phyloP scores from a whole-genome alignment of 345 rosid species.

The Ceriops zippeliana region DNA sequence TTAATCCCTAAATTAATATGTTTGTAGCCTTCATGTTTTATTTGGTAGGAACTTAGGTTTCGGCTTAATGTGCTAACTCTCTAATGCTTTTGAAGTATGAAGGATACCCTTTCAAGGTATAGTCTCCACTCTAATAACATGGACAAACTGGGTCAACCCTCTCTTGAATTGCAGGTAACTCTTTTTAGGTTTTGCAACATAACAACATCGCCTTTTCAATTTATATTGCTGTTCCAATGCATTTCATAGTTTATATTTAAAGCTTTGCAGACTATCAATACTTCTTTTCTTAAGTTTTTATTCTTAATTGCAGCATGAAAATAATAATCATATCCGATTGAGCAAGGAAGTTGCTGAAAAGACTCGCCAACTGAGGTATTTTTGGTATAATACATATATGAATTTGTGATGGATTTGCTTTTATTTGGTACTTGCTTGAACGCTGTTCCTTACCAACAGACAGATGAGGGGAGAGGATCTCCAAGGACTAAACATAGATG shows the following conservation, averaged over 20 bases:
- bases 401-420: not conserved
- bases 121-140: conserved; percentile 43
- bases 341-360: conserved; percentile 54
- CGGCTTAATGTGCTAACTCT: not conserved
- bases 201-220: not conserved
- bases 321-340: conserved; percentile 35
- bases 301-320: conserved; percentile 40
- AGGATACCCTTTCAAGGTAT: conserved; percentile 46
- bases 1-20: too few relatives aligned
- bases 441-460: not conserved
- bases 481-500: conserved; percentile 20
- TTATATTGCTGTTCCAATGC: not conserved
- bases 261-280: too few relatives aligned
- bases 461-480: conserved; percentile 31
- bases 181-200: not conserved
- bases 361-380: conserved; percentile 48
- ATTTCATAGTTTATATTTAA: not conserved
- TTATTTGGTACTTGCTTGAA: not conserved
- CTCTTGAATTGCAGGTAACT: conserved; percentile 57
- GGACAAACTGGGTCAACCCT: conserved; percentile 39
- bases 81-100: conserved; percentile 32
- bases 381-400: too few relatives aligned
- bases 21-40: too few relatives aligned
- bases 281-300: not conserved
- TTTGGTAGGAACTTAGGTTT: too few relatives aligned